These are phyloP conservation scores for Schizosaccharomyces pombe DNA, from an alignment of 805 yeast genomes.

Conservation along the genomic window DNA sequence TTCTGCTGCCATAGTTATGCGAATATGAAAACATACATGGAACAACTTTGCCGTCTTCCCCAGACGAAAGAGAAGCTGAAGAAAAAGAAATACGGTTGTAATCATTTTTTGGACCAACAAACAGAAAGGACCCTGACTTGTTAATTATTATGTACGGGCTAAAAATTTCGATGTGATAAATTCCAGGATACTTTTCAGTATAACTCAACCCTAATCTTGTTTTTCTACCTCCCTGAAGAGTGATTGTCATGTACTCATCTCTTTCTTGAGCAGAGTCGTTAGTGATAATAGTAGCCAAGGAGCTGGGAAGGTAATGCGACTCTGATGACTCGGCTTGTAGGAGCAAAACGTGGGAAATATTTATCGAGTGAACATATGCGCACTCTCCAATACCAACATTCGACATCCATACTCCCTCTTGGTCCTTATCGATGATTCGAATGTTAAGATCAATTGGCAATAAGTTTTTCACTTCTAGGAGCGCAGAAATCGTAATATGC, in stretches of 20 bases:
- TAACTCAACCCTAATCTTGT: constrained; percentile 45
- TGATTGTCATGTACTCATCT: constrained; percentile 30
- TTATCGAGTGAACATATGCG: constrained; percentile 60
- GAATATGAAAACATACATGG: constrained; percentile 80
- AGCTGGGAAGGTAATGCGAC: constrained; percentile 39
- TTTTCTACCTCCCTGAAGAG: constrained; percentile 41
- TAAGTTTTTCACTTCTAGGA: constrained; percentile 61
- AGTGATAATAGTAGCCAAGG: constrained; percentile 41
- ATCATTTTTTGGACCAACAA: constrained; percentile 25
- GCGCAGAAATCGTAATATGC: constrained; percentile 56
- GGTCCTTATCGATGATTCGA: constrained; percentile 51
- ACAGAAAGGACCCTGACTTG: constrained; percentile 14
- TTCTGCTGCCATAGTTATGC: constrained; percentile 32
- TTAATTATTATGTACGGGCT: constrained; percentile 71
- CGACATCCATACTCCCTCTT: constrained; percentile 43
- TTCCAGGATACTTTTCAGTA: constrained; percentile 22
- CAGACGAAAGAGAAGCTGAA: constrained; percentile 28
- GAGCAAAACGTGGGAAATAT: constrained; percentile 44
- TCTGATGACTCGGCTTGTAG: constrained; percentile 34
- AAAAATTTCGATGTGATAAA: constrained; percentile 44
- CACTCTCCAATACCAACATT: constrained; percentile 37
- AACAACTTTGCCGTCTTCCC: constrained; percentile 17
- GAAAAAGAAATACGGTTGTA: constrained; percentile 32
- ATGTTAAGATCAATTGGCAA: constrained; percentile 63
- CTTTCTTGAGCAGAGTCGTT: constrained; percentile 31